Conservation (phyloP, 2,329 filamentous ascomycete species). For the Ascosphaera apis region DNA sequence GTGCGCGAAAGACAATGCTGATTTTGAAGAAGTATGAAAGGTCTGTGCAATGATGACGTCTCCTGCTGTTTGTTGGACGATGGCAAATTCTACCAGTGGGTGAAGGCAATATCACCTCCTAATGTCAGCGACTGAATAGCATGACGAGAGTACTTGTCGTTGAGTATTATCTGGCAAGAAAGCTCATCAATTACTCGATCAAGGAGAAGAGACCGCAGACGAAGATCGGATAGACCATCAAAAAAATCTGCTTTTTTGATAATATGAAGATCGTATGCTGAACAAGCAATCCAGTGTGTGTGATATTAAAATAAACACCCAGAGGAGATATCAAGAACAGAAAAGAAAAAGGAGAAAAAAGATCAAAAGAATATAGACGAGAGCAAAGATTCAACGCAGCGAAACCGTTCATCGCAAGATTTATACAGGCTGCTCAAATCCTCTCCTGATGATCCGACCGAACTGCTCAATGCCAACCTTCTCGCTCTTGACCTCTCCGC, state of each 20-base stretch:
- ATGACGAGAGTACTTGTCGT: too few species aligned
- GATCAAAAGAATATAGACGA: neutral
- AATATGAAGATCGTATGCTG: too few species aligned
- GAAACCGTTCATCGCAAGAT: neutral
- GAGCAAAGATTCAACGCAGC: slow-evolving; percentile 14
- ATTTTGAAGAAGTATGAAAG: too few species aligned
- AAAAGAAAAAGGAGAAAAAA: neutral
- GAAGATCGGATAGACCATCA: slow-evolving; percentile 6
- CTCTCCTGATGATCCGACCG: slow-evolving; percentile 49
- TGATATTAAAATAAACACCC: slow-evolving; percentile 3
- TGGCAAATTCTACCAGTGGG: too few species aligned
- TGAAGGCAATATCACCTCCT: too few species aligned
- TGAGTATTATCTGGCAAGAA: too few species aligned
- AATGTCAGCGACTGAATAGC: too few species aligned
- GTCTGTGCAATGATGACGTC: too few species aligned
- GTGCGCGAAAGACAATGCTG: too few species aligned
- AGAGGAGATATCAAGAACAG: slow-evolving; percentile 3
- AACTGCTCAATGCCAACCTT: slow-evolving; percentile 43
- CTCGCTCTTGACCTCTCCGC: slow-evolving; percentile 86
- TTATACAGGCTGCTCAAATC: slow-evolving; percentile 61
- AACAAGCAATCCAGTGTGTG: too few species aligned
- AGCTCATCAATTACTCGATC: too few species aligned
- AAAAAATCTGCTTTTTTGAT: slow-evolving; percentile 1
- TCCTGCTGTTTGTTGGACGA: too few species aligned
- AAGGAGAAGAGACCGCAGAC: neutral